phyloP scores from a whole-genome alignment of 2,329 filamentous ascomycete species.

The Clonostachys rosea region DNA sequence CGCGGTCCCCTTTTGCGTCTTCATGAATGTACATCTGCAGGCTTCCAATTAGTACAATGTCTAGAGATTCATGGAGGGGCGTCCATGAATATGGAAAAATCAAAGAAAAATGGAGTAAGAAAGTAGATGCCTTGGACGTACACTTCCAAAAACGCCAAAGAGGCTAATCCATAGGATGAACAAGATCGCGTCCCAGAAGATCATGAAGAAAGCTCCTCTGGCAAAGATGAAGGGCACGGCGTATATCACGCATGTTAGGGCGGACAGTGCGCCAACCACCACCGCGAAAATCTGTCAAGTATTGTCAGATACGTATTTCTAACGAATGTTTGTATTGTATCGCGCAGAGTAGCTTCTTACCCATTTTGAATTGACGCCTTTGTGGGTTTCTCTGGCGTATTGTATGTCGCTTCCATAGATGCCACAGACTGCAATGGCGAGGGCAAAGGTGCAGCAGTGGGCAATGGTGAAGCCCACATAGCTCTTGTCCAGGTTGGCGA shows the following conservation, averaged over 20 bases:
- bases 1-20: conserved; percentile 56
- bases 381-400: conserved; percentile 37
- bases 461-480: conserved; percentile 55
- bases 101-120: too few relatives aligned
- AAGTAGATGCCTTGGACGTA: conserved; percentile 12
- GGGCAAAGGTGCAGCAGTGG: conserved; percentile 72
- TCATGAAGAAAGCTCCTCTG: conserved; percentile 43
- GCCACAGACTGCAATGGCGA: conserved; percentile 72
- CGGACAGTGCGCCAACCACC: conserved; percentile 61
- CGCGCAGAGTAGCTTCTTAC: conserved; percentile 31
- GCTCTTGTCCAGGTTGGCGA: conserved; percentile 12
- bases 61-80: too few relatives aligned
- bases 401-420: conserved; percentile 71
- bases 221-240: conserved; percentile 56
- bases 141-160: conserved; percentile 78
- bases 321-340: background rate
- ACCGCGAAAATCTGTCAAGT: conserved; percentile 61
- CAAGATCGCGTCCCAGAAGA: conserved; percentile 65
- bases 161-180: conserved; percentile 77
- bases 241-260: conserved; percentile 61
- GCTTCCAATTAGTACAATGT: too few relatives aligned
- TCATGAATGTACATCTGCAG: conserved; percentile 65
- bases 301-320: background rate
- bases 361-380: conserved; percentile 63
- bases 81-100: too few relatives aligned